Conservation (phyloP, 345 rosid species). For the Zanthoxylum bungeanum region DNA sequence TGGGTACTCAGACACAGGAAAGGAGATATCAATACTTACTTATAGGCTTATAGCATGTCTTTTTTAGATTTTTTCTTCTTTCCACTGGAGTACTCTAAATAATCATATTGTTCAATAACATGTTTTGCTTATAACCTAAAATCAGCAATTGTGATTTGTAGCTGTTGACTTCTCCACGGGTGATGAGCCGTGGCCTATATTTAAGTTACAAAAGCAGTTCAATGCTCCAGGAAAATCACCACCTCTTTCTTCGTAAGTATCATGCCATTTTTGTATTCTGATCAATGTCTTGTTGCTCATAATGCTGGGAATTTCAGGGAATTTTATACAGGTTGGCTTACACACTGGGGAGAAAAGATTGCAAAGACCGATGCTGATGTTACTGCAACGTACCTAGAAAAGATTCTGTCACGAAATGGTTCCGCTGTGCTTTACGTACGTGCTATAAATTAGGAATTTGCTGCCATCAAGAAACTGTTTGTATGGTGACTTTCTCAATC, state of each 20-base stretch:
- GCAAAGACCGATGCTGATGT: constrained; percentile 59
- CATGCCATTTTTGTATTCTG: neutral
- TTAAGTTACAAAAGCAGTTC: constrained; percentile 77
- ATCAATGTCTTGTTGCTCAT: constrained; percentile 10
- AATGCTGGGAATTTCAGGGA: constrained; percentile 50
- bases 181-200: constrained; percentile 80
- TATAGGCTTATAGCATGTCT: neutral
- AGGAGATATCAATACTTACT: neutral
- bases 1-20: neutral
- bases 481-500: constrained; percentile 6
- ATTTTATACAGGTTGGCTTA: constrained; percentile 98
- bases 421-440: constrained; percentile 96
- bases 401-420: constrained; percentile 71
- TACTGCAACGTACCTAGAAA: constrained; percentile 70
- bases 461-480: constrained; percentile 5
- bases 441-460: neutral
- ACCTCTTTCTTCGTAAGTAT: constrained; percentile 80
- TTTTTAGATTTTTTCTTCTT: neutral
- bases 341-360: constrained; percentile 91
- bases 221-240: constrained; percentile 95
- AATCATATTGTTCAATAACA: neutral
- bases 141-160: constrained; percentile 25
- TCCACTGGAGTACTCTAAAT: neutral
- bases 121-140: neutral
- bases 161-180: constrained; percentile 94